A percentile compares a stretch with the other conserved stretches of the same genome.
phyloP scores from a whole-genome alignment of 148 eudicot species.

The Fallopia convolvulus region DNA sequence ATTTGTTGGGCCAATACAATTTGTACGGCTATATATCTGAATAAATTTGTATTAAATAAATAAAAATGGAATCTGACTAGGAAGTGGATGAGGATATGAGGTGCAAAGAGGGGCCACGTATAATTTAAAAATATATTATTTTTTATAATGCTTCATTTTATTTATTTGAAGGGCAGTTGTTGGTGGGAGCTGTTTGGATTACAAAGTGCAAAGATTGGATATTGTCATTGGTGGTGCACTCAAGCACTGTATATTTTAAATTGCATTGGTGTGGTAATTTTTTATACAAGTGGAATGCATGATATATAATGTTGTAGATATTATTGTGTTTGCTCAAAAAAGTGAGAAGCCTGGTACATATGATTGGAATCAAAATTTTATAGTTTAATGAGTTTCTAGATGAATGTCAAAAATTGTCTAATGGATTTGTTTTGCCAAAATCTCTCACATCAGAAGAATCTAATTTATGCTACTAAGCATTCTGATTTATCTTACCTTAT shows the following conservation, averaged over 20 bases:
- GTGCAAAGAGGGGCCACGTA: not conserved
- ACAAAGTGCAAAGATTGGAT: conserved; percentile 4
- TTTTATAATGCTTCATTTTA: no score
- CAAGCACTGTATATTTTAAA: not conserved
- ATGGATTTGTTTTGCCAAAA: not conserved
- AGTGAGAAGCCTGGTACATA: not conserved
- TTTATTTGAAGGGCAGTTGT: not conserved
- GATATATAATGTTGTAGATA: not conserved
- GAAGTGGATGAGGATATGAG: conserved; percentile 12
- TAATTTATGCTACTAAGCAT: not conserved
- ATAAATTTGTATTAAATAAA: not conserved
- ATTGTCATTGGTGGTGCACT: not conserved
- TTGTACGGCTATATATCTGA: not conserved
- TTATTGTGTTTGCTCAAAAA: not conserved
- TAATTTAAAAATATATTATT: no score
- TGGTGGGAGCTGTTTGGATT: conserved; percentile 1
- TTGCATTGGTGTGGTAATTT: not conserved
- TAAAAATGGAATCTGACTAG: conserved; percentile 1
- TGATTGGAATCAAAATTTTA: not conserved
- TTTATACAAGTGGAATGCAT: not conserved
- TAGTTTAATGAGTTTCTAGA: not conserved
- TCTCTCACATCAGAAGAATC: not conserved
- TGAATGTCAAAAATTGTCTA: not conserved
- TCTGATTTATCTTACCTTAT: not conserved
- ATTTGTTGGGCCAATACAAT: not conserved